Conservation (phyloP, 1,139 yeast genomes). For the Scheffersomyces illinoinensis region DNA sequence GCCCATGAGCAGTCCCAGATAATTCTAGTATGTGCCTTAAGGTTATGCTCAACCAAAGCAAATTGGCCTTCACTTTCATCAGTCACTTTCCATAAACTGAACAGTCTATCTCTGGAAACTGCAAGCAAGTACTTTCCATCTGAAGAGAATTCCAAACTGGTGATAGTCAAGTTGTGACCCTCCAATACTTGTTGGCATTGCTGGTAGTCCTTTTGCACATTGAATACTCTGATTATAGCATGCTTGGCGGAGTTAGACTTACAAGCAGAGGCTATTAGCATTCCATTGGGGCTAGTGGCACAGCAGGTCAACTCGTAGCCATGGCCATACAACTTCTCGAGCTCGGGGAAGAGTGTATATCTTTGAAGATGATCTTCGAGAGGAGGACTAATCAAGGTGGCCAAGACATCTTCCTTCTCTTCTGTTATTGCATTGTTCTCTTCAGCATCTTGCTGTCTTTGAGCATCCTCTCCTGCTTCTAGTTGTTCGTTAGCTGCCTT, state of each 20-base stretch:
- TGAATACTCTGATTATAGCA: slow-evolving; percentile 81
- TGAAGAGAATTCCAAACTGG: slow-evolving; percentile 76
- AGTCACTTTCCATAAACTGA: slow-evolving; percentile 69
- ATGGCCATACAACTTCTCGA: slow-evolving; percentile 93
- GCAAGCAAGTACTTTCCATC: slow-evolving; percentile 68
- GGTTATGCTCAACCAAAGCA: slow-evolving; percentile 44
- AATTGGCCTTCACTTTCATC: slow-evolving; percentile 42
- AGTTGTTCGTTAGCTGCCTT: slow-evolving; percentile 66
- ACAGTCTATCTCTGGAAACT: slow-evolving; percentile 89
- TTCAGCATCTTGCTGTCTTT: slow-evolving; percentile 35
- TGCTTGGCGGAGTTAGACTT: slow-evolving; percentile 81
- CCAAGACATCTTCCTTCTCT: slow-evolving; percentile 44
- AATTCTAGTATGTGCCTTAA: slow-evolving; percentile 86
- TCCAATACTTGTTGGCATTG: slow-evolving; percentile 42
- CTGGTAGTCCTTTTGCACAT: slow-evolving; percentile 48
- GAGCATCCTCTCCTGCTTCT: slow-evolving; percentile 40
- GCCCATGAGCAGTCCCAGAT: slow-evolving; percentile 96
- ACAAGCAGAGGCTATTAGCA: slow-evolving; percentile 84
- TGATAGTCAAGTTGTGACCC: slow-evolving; percentile 80
- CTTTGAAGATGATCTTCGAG: slow-evolving; percentile 88
- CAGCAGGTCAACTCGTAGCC: slow-evolving; percentile 91
- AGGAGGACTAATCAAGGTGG: slow-evolving; percentile 61
- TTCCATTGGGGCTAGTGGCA: slow-evolving; percentile 67
- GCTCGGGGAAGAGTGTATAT: slow-evolving; percentile 91
- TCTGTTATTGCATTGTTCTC: slow-evolving; percentile 36